phyloP scores from a whole-genome alignment of 352 stramenopile genomes.

The Thraustotheca clavata region DNA sequence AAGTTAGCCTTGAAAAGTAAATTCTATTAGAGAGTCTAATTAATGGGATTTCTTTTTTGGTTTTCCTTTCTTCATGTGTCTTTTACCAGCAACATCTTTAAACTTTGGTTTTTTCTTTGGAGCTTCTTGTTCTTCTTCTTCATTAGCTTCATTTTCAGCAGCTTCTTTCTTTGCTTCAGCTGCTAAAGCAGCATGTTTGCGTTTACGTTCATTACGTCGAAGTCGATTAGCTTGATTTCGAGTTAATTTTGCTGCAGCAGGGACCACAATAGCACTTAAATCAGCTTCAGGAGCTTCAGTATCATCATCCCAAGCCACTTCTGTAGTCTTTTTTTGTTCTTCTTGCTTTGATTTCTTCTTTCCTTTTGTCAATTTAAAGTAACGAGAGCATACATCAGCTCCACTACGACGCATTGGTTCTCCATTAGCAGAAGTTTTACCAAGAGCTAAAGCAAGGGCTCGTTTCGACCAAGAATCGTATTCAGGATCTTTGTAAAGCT shows the following conservation, averaged over 20 bases:
- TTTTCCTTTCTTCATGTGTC: background rate
- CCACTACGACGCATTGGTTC: conserved; percentile 8
- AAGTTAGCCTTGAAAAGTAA: background rate
- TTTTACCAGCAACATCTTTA: background rate
- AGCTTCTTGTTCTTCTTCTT: background rate
- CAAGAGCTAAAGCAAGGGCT: background rate
- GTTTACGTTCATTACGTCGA: background rate
- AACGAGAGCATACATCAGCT: background rate
- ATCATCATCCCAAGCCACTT: conserved; percentile 4
- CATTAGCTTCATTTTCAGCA: background rate
- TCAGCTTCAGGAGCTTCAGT: background rate
- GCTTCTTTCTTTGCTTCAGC: background rate
- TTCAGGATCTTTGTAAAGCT: conserved; percentile 8
- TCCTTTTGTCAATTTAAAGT: conserved; percentile 13
- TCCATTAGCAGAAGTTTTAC: background rate
- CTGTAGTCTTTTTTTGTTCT: too few species aligned
- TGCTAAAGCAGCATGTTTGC: background rate
- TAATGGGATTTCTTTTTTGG: conserved; percentile 3
- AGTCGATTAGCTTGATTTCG: conserved; percentile 7
- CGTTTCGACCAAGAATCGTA: conserved; percentile 18
- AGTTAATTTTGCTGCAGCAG: background rate
- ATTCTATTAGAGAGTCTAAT: background rate
- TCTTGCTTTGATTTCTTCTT: background rate
- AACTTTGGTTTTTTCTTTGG: background rate
- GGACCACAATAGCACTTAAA: background rate